These are phyloP conservation scores for Acanthamoeba healyi DNA, from an alignment of 208 protist genomes.

Conservation along the genomic window DNA sequence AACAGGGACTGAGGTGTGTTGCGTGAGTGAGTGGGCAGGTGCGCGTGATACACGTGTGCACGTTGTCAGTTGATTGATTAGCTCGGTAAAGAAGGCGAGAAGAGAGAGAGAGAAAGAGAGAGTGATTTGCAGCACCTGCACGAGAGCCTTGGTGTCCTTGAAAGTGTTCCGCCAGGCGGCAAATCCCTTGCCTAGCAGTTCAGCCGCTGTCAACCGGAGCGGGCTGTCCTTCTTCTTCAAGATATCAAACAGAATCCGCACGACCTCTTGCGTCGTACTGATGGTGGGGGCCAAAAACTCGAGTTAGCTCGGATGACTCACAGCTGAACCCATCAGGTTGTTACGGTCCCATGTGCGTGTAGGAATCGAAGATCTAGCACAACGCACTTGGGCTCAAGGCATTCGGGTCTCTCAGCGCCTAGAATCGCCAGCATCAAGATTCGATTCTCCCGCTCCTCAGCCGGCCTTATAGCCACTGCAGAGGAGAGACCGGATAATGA, in stretches of 20 bases:
- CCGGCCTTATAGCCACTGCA: background rate
- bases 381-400: background rate
- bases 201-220: conserved; percentile 32
- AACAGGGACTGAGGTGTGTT: background rate
- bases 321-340: too few species aligned
- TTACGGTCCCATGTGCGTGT: background rate
- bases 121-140: conserved; percentile 7
- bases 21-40: background rate
- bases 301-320: too few species aligned
- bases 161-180: background rate
- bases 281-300: too few species aligned
- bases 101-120: background rate
- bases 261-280: conserved; percentile 35
- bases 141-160: conserved; percentile 55
- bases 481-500: background rate
- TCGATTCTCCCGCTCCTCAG: conserved; percentile 8
- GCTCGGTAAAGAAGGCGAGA: background rate
- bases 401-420: background rate
- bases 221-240: conserved; percentile 37
- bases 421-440: conserved; percentile 36
- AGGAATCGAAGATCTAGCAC: too few species aligned
- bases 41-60: background rate
- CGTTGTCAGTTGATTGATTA: background rate
- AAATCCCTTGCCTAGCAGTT: conserved; percentile 65
- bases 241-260: background rate